phyloP scores from a whole-genome alignment of 192 early-diverging fungal genomes.

The Thamnidium elegans region DNA sequence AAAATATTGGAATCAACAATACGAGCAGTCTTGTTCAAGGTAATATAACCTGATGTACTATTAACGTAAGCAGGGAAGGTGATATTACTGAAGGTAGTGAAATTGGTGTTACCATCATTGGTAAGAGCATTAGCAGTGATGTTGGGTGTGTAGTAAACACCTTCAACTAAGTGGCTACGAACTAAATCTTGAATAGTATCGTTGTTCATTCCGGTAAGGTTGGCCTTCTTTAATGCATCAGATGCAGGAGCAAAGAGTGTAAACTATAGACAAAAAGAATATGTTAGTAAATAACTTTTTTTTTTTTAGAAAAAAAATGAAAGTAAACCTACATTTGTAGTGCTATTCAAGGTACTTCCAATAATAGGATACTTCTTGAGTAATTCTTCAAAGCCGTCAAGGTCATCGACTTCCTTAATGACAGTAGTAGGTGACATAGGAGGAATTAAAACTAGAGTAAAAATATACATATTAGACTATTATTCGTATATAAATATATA shows the following conservation, averaged over 20 bases:
- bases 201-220: slow-evolving; percentile 2
- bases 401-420: neutral
- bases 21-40: slow-evolving; percentile 17
- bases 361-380: neutral
- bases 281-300: neutral
- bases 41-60: neutral
- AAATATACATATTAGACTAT: neutral
- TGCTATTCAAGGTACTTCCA: neutral
- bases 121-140: slow-evolving; percentile 6
- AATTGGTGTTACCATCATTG: neutral
- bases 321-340: neutral
- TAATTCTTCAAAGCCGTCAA: neutral
- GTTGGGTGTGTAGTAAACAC: slow-evolving; percentile 21
- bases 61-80: neutral
- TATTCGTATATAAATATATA: too few species aligned
- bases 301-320: neutral
- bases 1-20: slow-evolving; percentile 18
- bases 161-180: slow-evolving; percentile 15
- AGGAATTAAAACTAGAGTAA: slow-evolving; percentile 1
- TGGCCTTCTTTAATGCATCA: slow-evolving; percentile 6
- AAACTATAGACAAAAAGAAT: slow-evolving; percentile 4
- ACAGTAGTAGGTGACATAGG: slow-evolving; percentile 4
- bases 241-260: slow-evolving; percentile 22
- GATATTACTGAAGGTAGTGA: neutral
- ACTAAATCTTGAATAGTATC: slow-evolving; percentile 7